A percentile compares a stretch with the other conserved stretches of the same genome.
Conservation (phyloP, 2,329 filamentous ascomycete genomes). For the Venturia asperata region DNA sequence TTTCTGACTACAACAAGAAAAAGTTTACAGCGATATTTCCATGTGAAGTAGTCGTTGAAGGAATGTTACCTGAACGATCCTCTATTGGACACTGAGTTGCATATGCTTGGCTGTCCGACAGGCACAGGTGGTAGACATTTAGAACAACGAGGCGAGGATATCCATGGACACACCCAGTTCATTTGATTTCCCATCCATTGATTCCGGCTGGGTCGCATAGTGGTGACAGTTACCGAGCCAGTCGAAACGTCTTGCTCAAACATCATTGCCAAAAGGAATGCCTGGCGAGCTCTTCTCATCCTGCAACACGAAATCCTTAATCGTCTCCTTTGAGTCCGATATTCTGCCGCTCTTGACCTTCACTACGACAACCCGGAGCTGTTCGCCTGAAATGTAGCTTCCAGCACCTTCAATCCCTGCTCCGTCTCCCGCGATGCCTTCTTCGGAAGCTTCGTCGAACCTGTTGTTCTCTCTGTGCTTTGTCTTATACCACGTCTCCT, state of each 20-base stretch:
- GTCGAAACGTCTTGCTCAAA: neutral
- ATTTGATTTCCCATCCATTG: neutral
- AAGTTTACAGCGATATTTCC: too few species aligned
- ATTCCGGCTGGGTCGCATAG: too few species aligned
- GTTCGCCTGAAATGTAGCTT: conserved; percentile 70
- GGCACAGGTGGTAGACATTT: too few species aligned
- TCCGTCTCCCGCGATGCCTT: conserved; percentile 31
- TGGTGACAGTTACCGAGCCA: too few species aligned
- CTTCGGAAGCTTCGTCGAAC: conserved; percentile 47
- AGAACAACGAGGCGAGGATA: too few species aligned
- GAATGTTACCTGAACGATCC: too few species aligned
- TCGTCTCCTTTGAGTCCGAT: conserved; percentile 90
- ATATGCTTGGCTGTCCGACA: too few species aligned
- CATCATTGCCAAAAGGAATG: conserved; percentile 16
- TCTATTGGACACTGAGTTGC: too few species aligned
- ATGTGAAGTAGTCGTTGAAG: too few species aligned
- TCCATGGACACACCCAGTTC: neutral
- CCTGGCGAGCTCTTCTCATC: conserved; percentile 16
- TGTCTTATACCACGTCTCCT: conserved; percentile 77
- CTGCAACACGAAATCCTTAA: conserved; percentile 62
- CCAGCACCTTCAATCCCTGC: conserved; percentile 44
- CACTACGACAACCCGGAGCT: conserved; percentile 82
- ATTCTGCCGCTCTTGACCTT: conserved; percentile 78
- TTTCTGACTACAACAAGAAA: too few species aligned
- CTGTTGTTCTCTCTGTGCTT: conserved; percentile 89